Evolutionary conservation across 306 rosid genomes (phyloP).

Genomic region (Begonia loranthoides): DNA sequence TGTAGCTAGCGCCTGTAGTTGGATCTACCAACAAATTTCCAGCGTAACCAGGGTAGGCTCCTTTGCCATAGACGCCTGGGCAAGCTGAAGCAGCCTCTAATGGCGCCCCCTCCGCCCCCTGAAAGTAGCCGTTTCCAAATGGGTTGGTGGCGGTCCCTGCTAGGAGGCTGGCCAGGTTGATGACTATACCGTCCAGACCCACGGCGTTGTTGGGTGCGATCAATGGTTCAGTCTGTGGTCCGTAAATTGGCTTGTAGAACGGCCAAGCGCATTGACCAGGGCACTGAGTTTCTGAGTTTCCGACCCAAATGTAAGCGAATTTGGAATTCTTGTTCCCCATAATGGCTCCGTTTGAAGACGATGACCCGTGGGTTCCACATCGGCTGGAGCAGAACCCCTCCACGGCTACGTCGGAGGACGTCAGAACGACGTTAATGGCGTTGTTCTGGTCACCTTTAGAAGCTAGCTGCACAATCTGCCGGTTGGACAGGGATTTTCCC

Average conservation of each 20-base stretch:
- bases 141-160: constrained; percentile 79
- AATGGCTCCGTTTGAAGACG: constrained; percentile 4
- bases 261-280: constrained; percentile 78
- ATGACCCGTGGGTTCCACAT: constrained; percentile 67
- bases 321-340: constrained; percentile 26
- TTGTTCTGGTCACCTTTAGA: constrained; percentile 42
- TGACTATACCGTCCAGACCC: constrained; percentile 53
- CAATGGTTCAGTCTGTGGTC: constrained; percentile 40
- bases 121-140: constrained; percentile 59
- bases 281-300: constrained; percentile 60
- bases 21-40: constrained; percentile 39
- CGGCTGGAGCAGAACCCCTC: constrained; percentile 57
- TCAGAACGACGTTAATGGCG: constrained; percentile 59
- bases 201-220: constrained; percentile 60
- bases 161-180: constrained; percentile 46
- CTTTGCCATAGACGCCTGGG: constrained; percentile 48
- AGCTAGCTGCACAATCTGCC: constrained; percentile 37
- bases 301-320: constrained; percentile 71
- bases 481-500: constrained; percentile 47
- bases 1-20: constrained; percentile 51
- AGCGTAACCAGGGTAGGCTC: constrained; percentile 65
- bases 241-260: constrained; percentile 54
- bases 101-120: constrained; percentile 44
- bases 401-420: constrained; percentile 52
- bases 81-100: constrained; percentile 64